phyloP scores from a whole-genome alignment of 1,284 basidiomycete genomes.

The Coniophora puteana region DNA sequence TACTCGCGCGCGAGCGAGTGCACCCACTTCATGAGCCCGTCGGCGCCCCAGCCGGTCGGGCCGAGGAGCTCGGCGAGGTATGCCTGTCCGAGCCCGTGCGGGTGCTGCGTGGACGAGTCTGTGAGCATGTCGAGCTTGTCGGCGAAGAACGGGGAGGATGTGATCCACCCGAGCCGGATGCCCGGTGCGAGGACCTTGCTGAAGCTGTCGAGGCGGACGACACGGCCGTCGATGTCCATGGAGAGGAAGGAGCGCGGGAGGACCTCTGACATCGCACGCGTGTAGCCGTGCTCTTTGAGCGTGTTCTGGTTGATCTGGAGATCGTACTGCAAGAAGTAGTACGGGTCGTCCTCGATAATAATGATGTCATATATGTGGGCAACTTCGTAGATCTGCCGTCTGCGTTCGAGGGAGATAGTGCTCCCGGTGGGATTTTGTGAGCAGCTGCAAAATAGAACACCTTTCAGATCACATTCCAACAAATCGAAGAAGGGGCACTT shows the following conservation, averaged over 20 bases:
- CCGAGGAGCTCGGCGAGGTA: slow-evolving; percentile 29
- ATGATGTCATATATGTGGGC: slow-evolving; percentile 50
- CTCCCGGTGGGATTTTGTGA: slow-evolving; percentile 56
- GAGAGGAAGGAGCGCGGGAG: slow-evolving; percentile 41
- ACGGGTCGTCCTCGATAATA: slow-evolving; percentile 55
- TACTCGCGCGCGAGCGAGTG: slow-evolving; percentile 27
- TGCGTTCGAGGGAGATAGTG: slow-evolving; percentile 45
- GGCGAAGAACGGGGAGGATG: slow-evolving; percentile 38
- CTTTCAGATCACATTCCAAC: slow-evolving; percentile 32
- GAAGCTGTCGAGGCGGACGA: slow-evolving; percentile 46
- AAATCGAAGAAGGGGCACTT: slow-evolving; percentile 5
- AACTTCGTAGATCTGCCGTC: slow-evolving; percentile 51
- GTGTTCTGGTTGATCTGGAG: slow-evolving; percentile 19
- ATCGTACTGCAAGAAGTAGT: slow-evolving; percentile 48
- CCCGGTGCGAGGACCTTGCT: slow-evolving; percentile 50
- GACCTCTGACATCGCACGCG: slow-evolving; percentile 28
- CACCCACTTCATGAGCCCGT: slow-evolving; percentile 31
- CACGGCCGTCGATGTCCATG: slow-evolving; percentile 53
- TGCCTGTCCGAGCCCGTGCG: slow-evolving; percentile 26
- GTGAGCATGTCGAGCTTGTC: slow-evolving; percentile 44
- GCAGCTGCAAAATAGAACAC: slow-evolving; percentile 15
- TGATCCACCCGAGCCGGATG: slow-evolving; percentile 55
- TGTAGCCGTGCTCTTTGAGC: slow-evolving; percentile 23
- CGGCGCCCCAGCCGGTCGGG: slow-evolving; percentile 22
- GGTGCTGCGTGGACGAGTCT: slow-evolving; percentile 29